Conservation (phyloP, 2,329 filamentous ascomycete genomes). For the Ophiostoma novo-ulmi region DNA sequence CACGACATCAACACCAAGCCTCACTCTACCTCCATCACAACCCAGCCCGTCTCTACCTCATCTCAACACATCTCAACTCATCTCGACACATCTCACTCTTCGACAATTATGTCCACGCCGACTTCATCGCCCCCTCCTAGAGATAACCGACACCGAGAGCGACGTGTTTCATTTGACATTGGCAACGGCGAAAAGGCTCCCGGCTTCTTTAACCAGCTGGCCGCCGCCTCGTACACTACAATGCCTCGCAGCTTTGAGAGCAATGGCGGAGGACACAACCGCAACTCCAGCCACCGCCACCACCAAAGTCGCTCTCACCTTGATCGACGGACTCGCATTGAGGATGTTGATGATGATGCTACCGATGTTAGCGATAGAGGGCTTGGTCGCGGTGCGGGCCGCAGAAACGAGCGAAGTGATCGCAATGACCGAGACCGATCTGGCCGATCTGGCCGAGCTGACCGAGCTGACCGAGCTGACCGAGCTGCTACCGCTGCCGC, state of each 20-base stretch:
- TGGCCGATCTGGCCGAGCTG: not conserved
- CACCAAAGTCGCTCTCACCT: not conserved
- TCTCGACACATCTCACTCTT: not conserved
- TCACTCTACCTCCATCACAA: not conserved
- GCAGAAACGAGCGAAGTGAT: not conserved
- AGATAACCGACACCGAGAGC: constrained; percentile 5
- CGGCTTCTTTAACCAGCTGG: constrained; percentile 18
- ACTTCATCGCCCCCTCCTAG: constrained; percentile 14
- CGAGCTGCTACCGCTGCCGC: not conserved
- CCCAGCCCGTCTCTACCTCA: not conserved
- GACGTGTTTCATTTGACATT: constrained; percentile 24
- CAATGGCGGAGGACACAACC: not conserved
- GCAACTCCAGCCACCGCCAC: not conserved
- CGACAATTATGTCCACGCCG: not conserved
- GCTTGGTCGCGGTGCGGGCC: too few relatives aligned
- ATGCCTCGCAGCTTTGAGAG: not conserved
- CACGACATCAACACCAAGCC: not conserved
- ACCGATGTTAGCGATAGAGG: not conserved
- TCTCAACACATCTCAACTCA: not conserved
- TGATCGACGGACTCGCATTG: constrained; percentile 23
- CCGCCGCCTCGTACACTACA: not conserved
- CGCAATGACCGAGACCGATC: not conserved
- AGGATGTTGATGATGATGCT: constrained; percentile 21
- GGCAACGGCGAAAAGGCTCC: constrained; percentile 9
- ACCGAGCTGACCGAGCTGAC: not conserved